Conservation (phyloP, 1,139 yeast species). For the Kurtzmaniella natalensis region DNA sequence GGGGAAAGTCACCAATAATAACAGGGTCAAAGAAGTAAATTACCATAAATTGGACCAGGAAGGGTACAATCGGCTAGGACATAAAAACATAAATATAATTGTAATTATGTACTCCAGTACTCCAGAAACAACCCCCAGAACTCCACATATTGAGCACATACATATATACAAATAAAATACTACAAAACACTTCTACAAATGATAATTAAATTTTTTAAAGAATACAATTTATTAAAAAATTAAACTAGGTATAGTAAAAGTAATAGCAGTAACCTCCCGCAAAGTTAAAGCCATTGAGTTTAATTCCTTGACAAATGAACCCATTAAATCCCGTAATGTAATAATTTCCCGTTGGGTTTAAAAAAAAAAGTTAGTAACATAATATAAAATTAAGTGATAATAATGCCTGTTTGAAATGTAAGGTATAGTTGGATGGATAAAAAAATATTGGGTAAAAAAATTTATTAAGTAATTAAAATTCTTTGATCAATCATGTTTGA, state of each 20-base stretch:
- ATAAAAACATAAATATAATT: too few relatives aligned
- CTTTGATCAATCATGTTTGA: too few relatives aligned
- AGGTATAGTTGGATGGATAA: slow-evolving; percentile 2
- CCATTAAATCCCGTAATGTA: slow-evolving; percentile 3
- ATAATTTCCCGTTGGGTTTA: slow-evolving; percentile 4
- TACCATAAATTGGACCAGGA: too few relatives aligned
- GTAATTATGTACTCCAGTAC: too few relatives aligned
- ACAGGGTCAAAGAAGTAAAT: too few relatives aligned
- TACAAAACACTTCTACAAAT: too few relatives aligned
- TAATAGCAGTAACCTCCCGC: slow-evolving; percentile 8
- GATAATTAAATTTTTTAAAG: neutral
- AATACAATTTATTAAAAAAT: slow-evolving; percentile 3
- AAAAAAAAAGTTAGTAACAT: slow-evolving; percentile 6
- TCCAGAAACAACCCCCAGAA: too few relatives aligned
- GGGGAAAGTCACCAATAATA: too few relatives aligned
- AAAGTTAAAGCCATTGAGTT: slow-evolving; percentile 3
- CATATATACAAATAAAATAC: too few relatives aligned
- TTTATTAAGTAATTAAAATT: too few relatives aligned
- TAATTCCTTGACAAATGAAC: slow-evolving; percentile 1
- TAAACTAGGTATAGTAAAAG: slow-evolving; percentile 3
- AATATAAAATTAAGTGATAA: slow-evolving; percentile 4
- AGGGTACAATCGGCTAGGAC: too few relatives aligned
- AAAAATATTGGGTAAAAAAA: neutral
- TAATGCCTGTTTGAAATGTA: slow-evolving; percentile 3
- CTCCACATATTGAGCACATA: too few relatives aligned